phyloP scores from a whole-genome alignment of 2,329 filamentous ascomycete genomes.

The Trichoderma atrobrunneum region DNA sequence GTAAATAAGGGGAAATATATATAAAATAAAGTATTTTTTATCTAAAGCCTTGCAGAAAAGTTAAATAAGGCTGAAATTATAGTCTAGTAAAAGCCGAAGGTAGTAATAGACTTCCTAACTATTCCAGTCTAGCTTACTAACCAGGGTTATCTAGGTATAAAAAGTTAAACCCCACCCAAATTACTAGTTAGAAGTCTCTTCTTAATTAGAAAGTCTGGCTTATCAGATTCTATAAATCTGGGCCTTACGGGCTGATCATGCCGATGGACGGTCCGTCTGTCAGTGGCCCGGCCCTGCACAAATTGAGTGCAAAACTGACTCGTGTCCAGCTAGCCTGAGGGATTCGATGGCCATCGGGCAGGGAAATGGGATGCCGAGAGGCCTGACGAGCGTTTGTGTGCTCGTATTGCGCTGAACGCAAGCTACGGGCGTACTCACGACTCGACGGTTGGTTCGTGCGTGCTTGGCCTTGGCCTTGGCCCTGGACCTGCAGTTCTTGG shows the following conservation, averaged over 20 bases:
- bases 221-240: too few relatives aligned
- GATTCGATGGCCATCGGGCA: background rate
- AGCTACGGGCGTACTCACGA: background rate
- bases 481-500: background rate
- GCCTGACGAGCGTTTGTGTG: background rate
- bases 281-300: conserved; percentile 8
- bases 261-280: conserved; percentile 12
- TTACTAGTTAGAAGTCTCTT: too few relatives aligned
- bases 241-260: conserved; percentile 14
- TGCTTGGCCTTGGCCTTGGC: background rate
- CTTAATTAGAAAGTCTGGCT: too few relatives aligned
- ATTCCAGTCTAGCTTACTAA: too few relatives aligned
- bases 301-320: background rate
- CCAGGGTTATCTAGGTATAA: too few relatives aligned
- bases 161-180: too few relatives aligned
- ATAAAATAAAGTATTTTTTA: too few relatives aligned
- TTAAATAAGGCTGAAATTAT: too few relatives aligned
- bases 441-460: background rate
- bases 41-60: too few relatives aligned
- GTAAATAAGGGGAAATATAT: too few relatives aligned
- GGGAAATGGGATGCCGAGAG: background rate
- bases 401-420: background rate
- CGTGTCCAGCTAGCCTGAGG: background rate
- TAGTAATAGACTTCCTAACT: too few relatives aligned
- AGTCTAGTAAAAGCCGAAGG: too few relatives aligned